Evolutionary conservation across 768 basidiomycete genomes (phyloP).

Genomic region (Suillus weaverae): DNA sequence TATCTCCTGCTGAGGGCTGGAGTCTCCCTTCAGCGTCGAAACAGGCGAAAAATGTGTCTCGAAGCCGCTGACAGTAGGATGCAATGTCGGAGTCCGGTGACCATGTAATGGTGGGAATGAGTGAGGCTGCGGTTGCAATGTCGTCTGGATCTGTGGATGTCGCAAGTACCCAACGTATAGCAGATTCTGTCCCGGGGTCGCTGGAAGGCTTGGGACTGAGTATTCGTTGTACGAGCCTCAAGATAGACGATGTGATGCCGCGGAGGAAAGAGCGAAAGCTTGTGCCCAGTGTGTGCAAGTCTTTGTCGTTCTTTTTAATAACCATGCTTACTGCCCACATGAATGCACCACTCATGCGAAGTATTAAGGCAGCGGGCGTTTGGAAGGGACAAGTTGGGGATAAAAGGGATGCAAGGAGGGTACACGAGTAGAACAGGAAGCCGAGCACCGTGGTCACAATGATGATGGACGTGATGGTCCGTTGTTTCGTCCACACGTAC

Average conservation of each 20-base stretch:
- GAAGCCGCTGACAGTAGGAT: not conserved
- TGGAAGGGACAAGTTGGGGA: constrained; percentile 16
- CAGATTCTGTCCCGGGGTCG: not conserved
- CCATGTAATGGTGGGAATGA: constrained; percentile 7
- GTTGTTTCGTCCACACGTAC: constrained; percentile 11
- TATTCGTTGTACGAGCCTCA: not conserved
- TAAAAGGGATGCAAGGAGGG: constrained; percentile 11
- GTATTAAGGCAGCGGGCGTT: constrained; percentile 8
- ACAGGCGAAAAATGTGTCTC: constrained; percentile 6
- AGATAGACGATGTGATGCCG: not conserved
- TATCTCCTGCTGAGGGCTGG: not conserved
- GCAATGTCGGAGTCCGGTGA: not conserved
- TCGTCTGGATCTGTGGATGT: constrained; percentile 9
- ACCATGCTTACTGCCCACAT: not conserved
- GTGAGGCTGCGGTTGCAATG: constrained; percentile 1
- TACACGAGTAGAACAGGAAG: constrained; percentile 12
- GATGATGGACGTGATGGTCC: constrained; percentile 9
- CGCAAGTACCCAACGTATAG: constrained; percentile 5
- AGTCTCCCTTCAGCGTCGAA: constrained; percentile 4
- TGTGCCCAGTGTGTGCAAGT: not conserved
- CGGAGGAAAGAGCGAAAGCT: not conserved
- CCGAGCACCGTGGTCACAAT: constrained; percentile 11
- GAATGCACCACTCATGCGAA: constrained; percentile 9
- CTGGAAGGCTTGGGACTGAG: not conserved
- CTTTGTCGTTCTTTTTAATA: not conserved